Evolutionary conservation across 176 grass and related monocot genomes (phyloP), one percentile per base, ranked within the genome.

Genomic region (Tillandsia fasciculata): DNA sequence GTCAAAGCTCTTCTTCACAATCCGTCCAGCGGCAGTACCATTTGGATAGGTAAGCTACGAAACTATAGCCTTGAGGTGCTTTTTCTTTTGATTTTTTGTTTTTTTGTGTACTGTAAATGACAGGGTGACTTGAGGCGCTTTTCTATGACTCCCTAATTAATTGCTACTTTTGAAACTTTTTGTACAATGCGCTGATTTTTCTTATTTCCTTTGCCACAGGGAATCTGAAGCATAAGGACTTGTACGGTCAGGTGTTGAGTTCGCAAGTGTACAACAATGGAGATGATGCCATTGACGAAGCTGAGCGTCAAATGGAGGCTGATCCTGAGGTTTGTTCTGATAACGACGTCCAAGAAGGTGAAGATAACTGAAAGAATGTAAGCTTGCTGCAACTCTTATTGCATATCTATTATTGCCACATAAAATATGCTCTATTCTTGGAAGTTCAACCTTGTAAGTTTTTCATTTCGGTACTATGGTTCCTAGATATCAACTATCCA

Each of bases 211-310:
- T 48, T 8, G 27, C 76, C 4, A 66, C 48, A 87, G 93, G 84
- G 73, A 87, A 83, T 75, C 67, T 97, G 74, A 97, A 85, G 64
- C 93, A 92, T 81, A 92, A 87, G 79, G 89, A 97, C 50, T 65
- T 87, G 42, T 79, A 68, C 2, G 89, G 89, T 3, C 83, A 90
- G 56, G 83, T 87, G 71, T 83, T 96, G 65, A 96, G 88, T 68
- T 96, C 92, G 28, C 92, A 96, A 49, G 78, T 81, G 26, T 96
- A 96, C 2, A 76, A 70, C 20, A 12, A 53, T 49, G 86, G 70
- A 48, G 83, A 96, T n/a, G 82, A 84, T 20, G 48, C 22, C 12
- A 14, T 54, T 23, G 57, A 72, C 1, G 78, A 83, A 54, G 73
- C 72, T 49, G 51, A 88, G 42, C 58, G 75, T 63, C 59, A 54